Base-by-base conservation (phyloP, 805 yeast genomes). In the Yamadazyma akitaensis region DNA sequence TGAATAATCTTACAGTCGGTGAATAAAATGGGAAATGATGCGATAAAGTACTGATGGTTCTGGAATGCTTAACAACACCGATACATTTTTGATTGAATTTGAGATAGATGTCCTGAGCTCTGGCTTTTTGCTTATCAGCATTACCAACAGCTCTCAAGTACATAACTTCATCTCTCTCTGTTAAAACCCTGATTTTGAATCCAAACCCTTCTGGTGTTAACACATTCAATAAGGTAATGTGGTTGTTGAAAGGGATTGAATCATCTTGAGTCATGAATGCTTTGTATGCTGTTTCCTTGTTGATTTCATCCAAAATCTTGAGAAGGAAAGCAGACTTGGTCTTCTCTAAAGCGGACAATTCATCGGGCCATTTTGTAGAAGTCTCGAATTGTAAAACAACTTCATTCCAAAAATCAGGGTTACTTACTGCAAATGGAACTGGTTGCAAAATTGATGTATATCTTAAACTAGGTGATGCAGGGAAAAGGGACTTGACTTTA, bases 331-430 rank as follows among this genome's bases (percentile, higher is more conserved):
- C 98, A 28, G 95, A 80, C 60, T 94, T 94, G 13, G 96, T 85
- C 58, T 85, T 84, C 63, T 94, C 98, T 45, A 90, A 68, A 2
- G 97, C 90, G 34, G 75, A 68, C 5, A 89, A 62, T 62, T 94
- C 97, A 64, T 88, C 96, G 2, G 99, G 99, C 99, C 99, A 94
- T 62, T 82, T 82, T n/a, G 80, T 76, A 2, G 96, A 88, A 3
- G 87, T 73, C 67, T 94, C 99, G 63, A 94, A 88, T 64, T 91
- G 96, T 32, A 94, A 62, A 9, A 94, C 75, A 13, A 84, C 82
- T 37, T 87, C 91, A 56, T 85, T 88, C 72, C 88, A 81, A 59
- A 85, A 87, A 58, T 85, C 88, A 4, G 89, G 90, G 54, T 78
- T 82, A 2, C 87, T 75, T 26, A 75, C 72, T 7, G 92, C 89